A percentile compares a stretch with the other conserved stretches of the same genome.
Evolutionary conservation across 257 asterid species (phyloP).

Genomic region (Nicotiana sylvestris): DNA sequence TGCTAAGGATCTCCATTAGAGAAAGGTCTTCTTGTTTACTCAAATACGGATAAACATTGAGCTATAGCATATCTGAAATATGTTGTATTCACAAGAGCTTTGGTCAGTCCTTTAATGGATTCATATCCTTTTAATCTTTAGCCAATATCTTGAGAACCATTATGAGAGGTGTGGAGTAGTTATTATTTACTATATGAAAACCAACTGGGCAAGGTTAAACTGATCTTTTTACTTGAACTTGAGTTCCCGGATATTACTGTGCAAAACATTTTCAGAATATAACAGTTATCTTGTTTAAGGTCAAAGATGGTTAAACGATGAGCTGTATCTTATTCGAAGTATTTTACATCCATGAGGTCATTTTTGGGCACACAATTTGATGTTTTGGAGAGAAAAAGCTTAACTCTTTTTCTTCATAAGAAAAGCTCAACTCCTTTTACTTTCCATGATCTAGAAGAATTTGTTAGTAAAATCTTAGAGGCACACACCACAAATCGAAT

Average conservation of each 20-base stretch:
- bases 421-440: neutral
- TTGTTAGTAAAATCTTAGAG: neutral
- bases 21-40: neutral
- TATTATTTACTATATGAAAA: neutral
- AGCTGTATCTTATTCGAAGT: neutral
- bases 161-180: neutral
- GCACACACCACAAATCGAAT: neutral
- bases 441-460: neutral
- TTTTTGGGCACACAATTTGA: neutral
- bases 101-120: neutral
- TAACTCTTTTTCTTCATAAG: neutral
- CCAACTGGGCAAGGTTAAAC: neutral
- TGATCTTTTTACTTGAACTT: neutral
- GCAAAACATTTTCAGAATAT: neutral
- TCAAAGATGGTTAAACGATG: neutral
- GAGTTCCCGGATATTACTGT: neutral
- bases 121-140: neutral
- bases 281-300: neutral
- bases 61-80: neutral
- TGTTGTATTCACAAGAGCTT: neutral
- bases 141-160: neutral
- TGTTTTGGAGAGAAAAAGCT: neutral
- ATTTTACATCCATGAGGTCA: neutral
- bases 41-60: neutral
- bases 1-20: neutral